A percentile compares a stretch with the other conserved stretches of the same genome.
Evolutionary conservation across 2,329 filamentous ascomycete species (phyloP).

Genomic region (Tolypocladium tropicale): DNA sequence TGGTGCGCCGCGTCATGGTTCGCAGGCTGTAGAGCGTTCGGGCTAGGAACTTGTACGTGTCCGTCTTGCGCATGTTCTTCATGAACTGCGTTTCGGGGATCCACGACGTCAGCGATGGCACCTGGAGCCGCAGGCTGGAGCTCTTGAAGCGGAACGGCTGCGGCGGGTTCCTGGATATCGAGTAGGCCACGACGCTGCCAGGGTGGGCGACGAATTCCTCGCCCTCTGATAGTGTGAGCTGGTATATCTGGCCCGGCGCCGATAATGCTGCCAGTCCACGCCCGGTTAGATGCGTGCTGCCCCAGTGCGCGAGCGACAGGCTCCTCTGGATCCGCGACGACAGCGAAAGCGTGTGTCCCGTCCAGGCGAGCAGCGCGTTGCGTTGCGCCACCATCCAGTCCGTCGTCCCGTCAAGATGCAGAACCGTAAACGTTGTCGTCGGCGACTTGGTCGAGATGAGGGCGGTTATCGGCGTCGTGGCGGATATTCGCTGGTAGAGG

Average conservation of each 20-base stretch:
- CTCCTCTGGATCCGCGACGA: constrained; percentile 65
- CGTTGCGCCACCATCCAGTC: constrained; percentile 93
- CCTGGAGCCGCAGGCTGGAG: constrained; percentile 66
- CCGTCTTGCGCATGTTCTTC: constrained; percentile 58
- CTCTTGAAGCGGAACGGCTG: constrained; percentile 77
- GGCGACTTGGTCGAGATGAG: constrained; percentile 82
- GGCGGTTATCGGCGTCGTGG: constrained; percentile 78
- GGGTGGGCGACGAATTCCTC: constrained; percentile 91
- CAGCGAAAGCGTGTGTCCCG: constrained; percentile 72
- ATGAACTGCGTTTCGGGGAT: constrained; percentile 66
- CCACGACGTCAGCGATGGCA: constrained; percentile 57
- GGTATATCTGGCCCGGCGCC: constrained; percentile 82
- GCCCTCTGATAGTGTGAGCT: constrained; percentile 66
- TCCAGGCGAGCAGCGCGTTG: constrained; percentile 90
- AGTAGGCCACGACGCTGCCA: constrained; percentile 85
- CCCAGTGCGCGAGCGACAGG: constrained; percentile 80
- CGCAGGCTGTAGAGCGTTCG: constrained; percentile 57
- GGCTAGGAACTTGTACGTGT: constrained; percentile 60
- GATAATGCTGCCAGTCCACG: constrained; percentile 77
- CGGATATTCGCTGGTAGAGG: constrained; percentile 84
- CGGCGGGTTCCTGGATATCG: constrained; percentile 62
- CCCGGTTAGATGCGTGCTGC: constrained; percentile 78
- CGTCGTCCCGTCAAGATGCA: constrained; percentile 84
- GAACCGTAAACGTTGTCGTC: constrained; percentile 74
- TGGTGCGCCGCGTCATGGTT: constrained; percentile 67